Evolutionary conservation across 768 basidiomycete genomes (phyloP), one percentile per base, ranked within the genome.

Genomic region (Lactifluus pinguis): DNA sequence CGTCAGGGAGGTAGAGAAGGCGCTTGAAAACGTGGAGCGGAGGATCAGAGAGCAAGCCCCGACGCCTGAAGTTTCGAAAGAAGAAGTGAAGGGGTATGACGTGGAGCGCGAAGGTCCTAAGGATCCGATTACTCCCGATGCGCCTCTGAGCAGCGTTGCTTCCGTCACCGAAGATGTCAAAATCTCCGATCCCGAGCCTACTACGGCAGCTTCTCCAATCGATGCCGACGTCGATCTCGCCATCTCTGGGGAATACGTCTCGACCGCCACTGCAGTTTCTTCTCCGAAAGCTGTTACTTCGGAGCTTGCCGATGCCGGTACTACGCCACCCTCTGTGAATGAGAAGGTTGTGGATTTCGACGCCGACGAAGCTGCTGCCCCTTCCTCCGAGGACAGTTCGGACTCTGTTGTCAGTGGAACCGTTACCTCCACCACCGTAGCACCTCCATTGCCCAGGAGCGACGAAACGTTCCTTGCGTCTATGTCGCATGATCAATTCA

Each of bases 1-100:
- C 1, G 87, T 86, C 45, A 74, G 76, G 64, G 69, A 68, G 49
- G 80, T 91, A 11, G 89, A 89, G 73, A 65, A 67, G 50, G 88
- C 86, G 71, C 77, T 84, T 21, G 76, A 72, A 59, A 71, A 74
- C 39, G 65, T 88, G 17, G 85, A 86, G 11, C 52, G 39, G 25
- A 58, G 13, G 41, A 47, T 62, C 47, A 49, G n/a, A 32, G 41
- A 53, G 21, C 48, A 41, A 34, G 44, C 3, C 14, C 2, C 41
- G 2, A 21, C 34, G 15, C 30, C 53, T 11, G 48, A 58, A 38
- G 52, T 38, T 7, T 11, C n/a, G 13, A 36, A 19, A 10, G 44
- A 53, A n/a, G 36, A 56, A 19, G 48, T 30, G 11, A 41, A 45
- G 3, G 60, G 60, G 17, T 55, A 49, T 5, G 45, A 49, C 5